phyloP scores from a whole-genome alignment of 208 protist genomes.

The Leishmania tropica region DNA sequence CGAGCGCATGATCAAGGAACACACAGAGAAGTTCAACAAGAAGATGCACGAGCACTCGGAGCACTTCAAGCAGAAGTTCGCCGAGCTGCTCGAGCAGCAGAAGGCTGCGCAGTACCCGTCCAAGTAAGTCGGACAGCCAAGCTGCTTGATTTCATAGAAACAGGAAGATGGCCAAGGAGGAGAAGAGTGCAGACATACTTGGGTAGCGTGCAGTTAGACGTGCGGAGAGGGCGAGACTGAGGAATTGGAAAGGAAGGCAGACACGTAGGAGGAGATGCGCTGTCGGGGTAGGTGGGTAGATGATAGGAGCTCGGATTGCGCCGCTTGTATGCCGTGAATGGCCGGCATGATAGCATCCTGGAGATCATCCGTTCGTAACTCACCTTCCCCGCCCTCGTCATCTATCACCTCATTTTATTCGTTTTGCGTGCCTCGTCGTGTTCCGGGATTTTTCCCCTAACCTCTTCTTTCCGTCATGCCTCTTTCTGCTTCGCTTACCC shows the following conservation, averaged over 20 bases:
- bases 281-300: neutral
- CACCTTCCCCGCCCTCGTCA: neutral
- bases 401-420: neutral
- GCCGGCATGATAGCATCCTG: neutral
- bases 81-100: conserved; percentile 92
- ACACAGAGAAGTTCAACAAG: conserved; percentile 94
- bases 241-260: neutral
- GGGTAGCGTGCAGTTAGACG: neutral
- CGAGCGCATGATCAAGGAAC: conserved; percentile 93
- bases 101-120: conserved; percentile 91
- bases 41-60: conserved; percentile 93
- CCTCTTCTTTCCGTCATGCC: neutral
- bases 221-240: neutral
- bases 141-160: neutral
- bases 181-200: neutral
- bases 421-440: neutral
- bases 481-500: neutral
- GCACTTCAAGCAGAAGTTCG: conserved; percentile 93
- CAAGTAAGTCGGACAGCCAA: conserved; percentile 50
- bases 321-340: neutral
- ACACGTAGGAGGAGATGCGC: neutral
- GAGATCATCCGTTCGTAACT: too few relatives aligned
- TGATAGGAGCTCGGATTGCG: neutral
- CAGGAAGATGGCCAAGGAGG: neutral
- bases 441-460: neutral